Percentiles rank a stretch among this genome's conserved stretches.
Conservation (phyloP, 176 grass and related monocot genomes). For the Neostapfia colusana region DNA sequence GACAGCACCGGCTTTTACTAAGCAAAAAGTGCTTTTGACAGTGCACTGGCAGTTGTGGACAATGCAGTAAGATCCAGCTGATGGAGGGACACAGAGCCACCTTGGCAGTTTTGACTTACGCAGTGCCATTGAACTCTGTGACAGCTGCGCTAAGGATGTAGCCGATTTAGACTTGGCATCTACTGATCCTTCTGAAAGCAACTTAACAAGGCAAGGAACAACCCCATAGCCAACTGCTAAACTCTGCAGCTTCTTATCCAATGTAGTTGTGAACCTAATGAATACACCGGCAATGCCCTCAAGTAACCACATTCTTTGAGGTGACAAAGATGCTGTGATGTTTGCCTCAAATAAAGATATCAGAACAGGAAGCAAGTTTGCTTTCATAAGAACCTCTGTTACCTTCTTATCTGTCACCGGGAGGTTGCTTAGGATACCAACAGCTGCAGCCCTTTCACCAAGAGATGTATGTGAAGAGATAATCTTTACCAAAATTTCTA, state of each 20-base stretch:
- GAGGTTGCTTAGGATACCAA: constrained; percentile 75
- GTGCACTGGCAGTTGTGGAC: constrained; percentile 67
- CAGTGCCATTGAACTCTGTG: constrained; percentile 54
- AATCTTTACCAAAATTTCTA: constrained; percentile 66
- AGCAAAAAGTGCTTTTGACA: constrained; percentile 71
- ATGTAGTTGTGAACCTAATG: constrained; percentile 72
- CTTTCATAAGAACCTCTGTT: constrained; percentile 59
- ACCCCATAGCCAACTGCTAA: constrained; percentile 57
- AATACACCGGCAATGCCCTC: constrained; percentile 72
- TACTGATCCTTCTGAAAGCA: constrained; percentile 67
- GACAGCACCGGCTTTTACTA: constrained; percentile 68
- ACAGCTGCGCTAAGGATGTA: constrained; percentile 68
- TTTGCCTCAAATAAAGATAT: constrained; percentile 53
- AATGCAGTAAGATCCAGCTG: constrained; percentile 63
- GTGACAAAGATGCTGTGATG: constrained; percentile 30
- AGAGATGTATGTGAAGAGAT: constrained; percentile 51
- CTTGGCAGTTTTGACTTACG: constrained; percentile 48
- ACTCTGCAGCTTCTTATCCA: constrained; percentile 76
- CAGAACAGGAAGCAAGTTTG: constrained; percentile 70
- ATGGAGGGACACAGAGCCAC: constrained; percentile 65
- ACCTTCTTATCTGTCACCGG: constrained; percentile 64
- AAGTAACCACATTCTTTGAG: constrained; percentile 48
- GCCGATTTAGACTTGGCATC: constrained; percentile 77
- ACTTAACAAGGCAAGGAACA: constrained; percentile 66
- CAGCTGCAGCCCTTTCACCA: constrained; percentile 59